These are phyloP conservation scores for Styphnolobium japonicum DNA, from an alignment of 306 rosid species.

Conservation along the genomic window DNA sequence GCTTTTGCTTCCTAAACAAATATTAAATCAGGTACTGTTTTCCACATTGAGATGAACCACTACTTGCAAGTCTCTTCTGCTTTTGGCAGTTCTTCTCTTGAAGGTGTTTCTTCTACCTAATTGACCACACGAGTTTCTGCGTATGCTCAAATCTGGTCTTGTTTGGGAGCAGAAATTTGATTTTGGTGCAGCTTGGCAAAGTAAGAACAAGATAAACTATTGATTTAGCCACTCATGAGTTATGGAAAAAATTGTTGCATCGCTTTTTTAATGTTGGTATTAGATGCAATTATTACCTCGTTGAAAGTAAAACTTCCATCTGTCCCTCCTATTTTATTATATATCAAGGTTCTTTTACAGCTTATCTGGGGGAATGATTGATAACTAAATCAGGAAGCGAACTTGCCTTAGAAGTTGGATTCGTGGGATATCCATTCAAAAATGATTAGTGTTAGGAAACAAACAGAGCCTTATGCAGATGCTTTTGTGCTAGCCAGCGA, in stretches of 20 bases:
- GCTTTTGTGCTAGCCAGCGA: conserved; percentile 28
- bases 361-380: neutral
- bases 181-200: neutral
- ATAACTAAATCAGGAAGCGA: neutral
- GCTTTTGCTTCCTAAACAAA: neutral
- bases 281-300: neutral
- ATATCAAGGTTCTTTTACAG: neutral
- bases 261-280: neutral
- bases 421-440: neutral
- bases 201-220: neutral
- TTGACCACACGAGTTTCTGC: neutral
- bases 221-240: neutral
- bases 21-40: neutral
- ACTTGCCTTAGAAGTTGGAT: conserved; percentile 9
- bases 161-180: neutral
- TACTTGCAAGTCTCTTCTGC: neutral
- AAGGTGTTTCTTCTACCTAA: neutral
- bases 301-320: conserved; percentile 11
- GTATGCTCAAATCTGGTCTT: neutral
- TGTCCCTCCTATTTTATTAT: neutral
- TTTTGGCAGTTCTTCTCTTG: neutral
- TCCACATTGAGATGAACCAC: neutral
- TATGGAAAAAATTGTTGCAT: neutral
- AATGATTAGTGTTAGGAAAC: conserved; percentile 11
- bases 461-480: neutral